Evolutionary conservation across 2,329 filamentous ascomycete species (phyloP), one percentile per base, ranked within the genome.

Genomic region (Macroventuria anomochaeta): DNA sequence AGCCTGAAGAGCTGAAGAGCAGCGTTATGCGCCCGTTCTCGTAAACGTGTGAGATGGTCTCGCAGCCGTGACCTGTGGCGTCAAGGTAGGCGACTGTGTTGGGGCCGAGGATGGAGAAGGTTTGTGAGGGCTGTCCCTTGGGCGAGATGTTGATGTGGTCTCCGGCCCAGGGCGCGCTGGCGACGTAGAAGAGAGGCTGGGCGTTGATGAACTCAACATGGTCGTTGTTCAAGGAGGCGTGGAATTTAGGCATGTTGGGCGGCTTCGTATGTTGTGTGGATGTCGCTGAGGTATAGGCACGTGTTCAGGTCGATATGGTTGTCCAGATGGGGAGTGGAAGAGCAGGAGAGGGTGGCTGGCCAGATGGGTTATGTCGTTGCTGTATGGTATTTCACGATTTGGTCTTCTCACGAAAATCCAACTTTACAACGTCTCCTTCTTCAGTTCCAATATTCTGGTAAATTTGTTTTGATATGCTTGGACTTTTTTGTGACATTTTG

Each of bases 11-110:
- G 70, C 83, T 88, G 75, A 92, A 91, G 81, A 91, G 86, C 67
- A 93, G 76, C 5, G 88, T 91, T 15, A 89, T 81, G 13, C 90
- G 83, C 25, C 86, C 88, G 64, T 93, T 93, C 67, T 93, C 89
- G 69, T 90, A 87, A 10, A 90, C 74, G 66, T 93, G 89, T 4
- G 85, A 80, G 55, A 93, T 87, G 3, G 89, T 93, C 76, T 93
- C 90, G 66, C 82, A 86, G 20, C 89, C 89, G 26, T 86, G 89
- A 25, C 89, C 90, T 1, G 87, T 91, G 55, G 86, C 83, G 68
- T 93, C 89, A 49, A 91, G 79, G 68, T 92, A 93, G 21, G 85
- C 87, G 52, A 81, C 83, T n/a, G 78, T 77, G 56, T 81, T 87
- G 25, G 82, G 79, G 7, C 76, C 74, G 46, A 89, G 76, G 46